Evolutionary conservation across 2,329 filamentous ascomycete species (phyloP).

Genomic region (Pezicula radicicola): DNA sequence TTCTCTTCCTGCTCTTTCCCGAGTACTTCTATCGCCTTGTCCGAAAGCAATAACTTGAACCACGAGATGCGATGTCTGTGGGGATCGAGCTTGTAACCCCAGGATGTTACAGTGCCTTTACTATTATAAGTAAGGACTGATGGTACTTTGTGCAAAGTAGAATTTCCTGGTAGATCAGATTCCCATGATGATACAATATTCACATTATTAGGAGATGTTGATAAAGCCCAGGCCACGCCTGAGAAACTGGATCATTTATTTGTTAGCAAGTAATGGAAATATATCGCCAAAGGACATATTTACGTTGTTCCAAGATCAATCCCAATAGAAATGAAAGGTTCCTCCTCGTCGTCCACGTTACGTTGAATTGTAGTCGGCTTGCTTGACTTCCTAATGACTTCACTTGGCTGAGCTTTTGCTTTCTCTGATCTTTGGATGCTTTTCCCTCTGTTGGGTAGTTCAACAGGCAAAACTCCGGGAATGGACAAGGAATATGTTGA

Average conservation of each 20-base stretch:
- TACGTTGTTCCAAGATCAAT: not conserved
- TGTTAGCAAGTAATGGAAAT: not conserved
- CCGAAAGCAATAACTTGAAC: not conserved
- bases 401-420: not conserved
- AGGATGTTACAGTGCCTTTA: not conserved
- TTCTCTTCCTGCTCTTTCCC: not conserved
- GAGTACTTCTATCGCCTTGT: not conserved
- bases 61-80: not conserved
- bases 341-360: not conserved
- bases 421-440: not conserved
- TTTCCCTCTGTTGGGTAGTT: not conserved
- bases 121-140: not conserved
- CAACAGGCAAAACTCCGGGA: not conserved
- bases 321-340: not conserved
- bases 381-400: not conserved
- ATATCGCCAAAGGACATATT: not conserved
- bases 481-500: not conserved
- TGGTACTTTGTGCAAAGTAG: not conserved
- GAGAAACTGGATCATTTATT: not conserved
- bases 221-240: not conserved
- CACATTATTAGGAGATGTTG: not conserved
- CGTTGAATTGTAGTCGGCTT: not conserved
- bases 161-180: not conserved
- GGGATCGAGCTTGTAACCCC: not conserved
- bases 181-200: not conserved